phyloP scores from a whole-genome alignment of 768 basidiomycete species.

The Hortiboletus campestris region DNA sequence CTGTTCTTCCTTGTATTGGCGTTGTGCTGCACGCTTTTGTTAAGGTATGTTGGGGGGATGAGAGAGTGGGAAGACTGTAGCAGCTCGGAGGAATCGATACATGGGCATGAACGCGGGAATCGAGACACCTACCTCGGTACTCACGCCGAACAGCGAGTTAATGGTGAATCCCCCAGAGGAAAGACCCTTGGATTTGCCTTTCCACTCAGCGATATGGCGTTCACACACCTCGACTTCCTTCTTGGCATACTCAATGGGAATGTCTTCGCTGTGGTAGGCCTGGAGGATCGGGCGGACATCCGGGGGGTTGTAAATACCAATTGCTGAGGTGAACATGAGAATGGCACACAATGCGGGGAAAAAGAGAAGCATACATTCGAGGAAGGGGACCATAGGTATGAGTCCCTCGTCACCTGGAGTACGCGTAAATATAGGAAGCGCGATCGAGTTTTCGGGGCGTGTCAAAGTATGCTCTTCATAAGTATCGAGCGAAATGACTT shows the following conservation, averaged over 20 bases:
- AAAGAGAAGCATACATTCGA: conserved; percentile 64
- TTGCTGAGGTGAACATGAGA: conserved; percentile 48
- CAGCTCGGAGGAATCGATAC: conserved; percentile 7
- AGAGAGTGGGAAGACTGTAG: conserved; percentile 30
- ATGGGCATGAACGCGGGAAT: neutral
- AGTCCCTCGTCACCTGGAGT: conserved; percentile 73
- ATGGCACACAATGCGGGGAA: neutral
- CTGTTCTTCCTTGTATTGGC: conserved; percentile 50
- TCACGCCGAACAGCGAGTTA: conserved; percentile 42
- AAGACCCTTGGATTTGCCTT: conserved; percentile 41
- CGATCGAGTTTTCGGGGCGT: too few relatives aligned
- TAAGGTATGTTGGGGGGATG: conserved; percentile 48
- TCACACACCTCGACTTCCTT: conserved; percentile 82
- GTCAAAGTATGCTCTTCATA: too few relatives aligned
- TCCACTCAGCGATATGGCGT: conserved; percentile 80
- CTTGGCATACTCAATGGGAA: conserved; percentile 86
- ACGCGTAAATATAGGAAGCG: conserved; percentile 85
- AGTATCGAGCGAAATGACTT: too few relatives aligned
- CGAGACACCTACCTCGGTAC: conserved; percentile 27
- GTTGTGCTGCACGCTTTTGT: conserved; percentile 50
- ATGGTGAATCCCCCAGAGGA: conserved; percentile 43
- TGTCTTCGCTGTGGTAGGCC: conserved; percentile 83
- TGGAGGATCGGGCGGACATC: conserved; percentile 89
- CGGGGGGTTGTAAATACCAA: conserved; percentile 83
- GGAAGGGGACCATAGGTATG: conserved; percentile 92